Evolutionary conservation across 2,329 filamentous ascomycete genomes (phyloP), one percentile per base, ranked within the genome.

Genomic region (Aspergillus pseudoterreus): DNA sequence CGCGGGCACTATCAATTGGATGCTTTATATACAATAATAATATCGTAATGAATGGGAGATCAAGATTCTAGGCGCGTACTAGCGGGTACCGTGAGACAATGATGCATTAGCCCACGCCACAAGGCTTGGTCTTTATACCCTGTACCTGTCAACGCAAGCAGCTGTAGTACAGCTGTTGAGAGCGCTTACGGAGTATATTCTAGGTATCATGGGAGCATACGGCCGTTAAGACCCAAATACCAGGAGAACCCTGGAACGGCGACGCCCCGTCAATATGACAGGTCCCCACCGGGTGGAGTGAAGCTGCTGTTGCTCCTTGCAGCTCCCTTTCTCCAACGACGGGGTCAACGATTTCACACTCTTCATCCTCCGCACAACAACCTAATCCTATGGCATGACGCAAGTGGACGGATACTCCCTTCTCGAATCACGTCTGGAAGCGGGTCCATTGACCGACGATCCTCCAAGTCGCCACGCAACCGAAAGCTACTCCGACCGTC

Each of bases 361-460:
- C 24, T 14, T 32, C 35, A 2, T 15, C 6, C 35, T 1, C 35
- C 11, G 4, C 4, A 30, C 27, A 30, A 4, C 21, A 15, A 10
- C 15, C 42, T 12, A 27, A 15, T 2, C 15, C 42, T 12, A 27
- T 44, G 24, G 22, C 14, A 44, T 44, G 21, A 44, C 43, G 27
- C 43, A 32, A 33, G 11, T 21, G 17, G 8, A n/a, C 22, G 17
- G 53, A 45, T 51, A 56, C 56, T 57, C 55, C 51, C 50, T 59
- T 50, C 55, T 57, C 42, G 43, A 58, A 53, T 33, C 17, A 48
- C 51, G 36, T 41, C 27, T 38, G 45, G 44, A 27, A 22, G 43
- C 47, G 49, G 50, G 43, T 38, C 49, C 41, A 14, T 42, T 35
- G n/a, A 41, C 24, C 33, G 47, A 47, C 51, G 47, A 51, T 53